Evolutionary conservation across 345 rosid genomes (phyloP), one percentile per base, ranked within the genome.

Genomic region (Pugionium dolabratum): DNA sequence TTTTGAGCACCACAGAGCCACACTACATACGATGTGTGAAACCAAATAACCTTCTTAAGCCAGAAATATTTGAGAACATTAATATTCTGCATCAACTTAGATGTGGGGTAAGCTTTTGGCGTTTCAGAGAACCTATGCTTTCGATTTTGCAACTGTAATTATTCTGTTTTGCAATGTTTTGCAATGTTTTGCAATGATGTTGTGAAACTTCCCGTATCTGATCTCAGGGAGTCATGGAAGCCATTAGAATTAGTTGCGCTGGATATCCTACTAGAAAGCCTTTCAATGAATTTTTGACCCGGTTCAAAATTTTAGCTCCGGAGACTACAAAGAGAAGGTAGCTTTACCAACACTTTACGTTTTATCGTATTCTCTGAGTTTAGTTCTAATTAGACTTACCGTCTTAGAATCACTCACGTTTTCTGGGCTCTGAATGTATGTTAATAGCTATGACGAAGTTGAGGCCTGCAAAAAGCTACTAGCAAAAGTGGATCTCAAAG

Each of bases 171-270:
- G 48, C 2, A 18, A 18, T 18, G 47, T 34, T 34, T 64, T 64
- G 48, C 2, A 18, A 18, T 18, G 18, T 18, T 18, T 18, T 18
- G 18, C 18, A 6, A 33, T 64, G 39, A n/a, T 51, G 48, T 25
- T 59, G 8, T 47, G 69, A 29, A 55, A 62, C 34, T 55, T 68
- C 30, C 33, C 62, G 59, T 28, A 67, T 55, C 36, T 60, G 68
- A 55, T 61, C 67, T 51, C 76, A 94, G 99, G 99, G 99, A 60
- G 99, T 94, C 75, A 84, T 94, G 96, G 99, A 94, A 70, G 99
- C 99, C 75, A 90, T 94, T 76, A 83, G 99, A 78, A 94, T 94
- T 64, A 94, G 99, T 74, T 90, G 97, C 71, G 99, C 96, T 35
- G 99, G 99, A 57, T 90, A 80, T 76, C 99, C 99, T 52, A 86